Evolutionary conservation across 164 flowering plant genomes (phyloP).

Genomic region (Nymphaea colorata): DNA sequence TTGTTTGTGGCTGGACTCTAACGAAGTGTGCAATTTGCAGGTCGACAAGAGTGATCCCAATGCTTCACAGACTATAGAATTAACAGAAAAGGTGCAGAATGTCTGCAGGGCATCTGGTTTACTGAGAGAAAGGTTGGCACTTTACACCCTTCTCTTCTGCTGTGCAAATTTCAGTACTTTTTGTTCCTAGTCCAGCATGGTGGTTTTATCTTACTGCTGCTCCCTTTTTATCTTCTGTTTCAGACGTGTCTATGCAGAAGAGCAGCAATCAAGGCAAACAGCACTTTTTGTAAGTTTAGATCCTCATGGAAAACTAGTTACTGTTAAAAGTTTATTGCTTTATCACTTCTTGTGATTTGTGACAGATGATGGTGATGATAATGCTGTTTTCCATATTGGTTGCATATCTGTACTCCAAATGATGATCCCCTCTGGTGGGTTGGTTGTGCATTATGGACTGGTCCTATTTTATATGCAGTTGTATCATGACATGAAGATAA

Average conservation of each 20-base stretch:
- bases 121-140: constrained; percentile 4
- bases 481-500: not conserved
- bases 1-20: too few relatives aligned
- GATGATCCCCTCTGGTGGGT: not conserved
- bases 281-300: not conserved
- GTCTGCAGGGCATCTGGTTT: constrained; percentile 2
- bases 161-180: not conserved
- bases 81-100: not conserved
- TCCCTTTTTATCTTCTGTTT: not conserved
- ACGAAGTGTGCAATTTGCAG: constrained; percentile 17
- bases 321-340: not conserved
- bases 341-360: not conserved
- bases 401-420: constrained; percentile 24
- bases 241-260: not conserved
- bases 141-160: not conserved
- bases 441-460: not conserved
- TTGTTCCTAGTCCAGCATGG: not conserved
- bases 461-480: not conserved
- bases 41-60: not conserved
- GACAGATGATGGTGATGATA: constrained; percentile 31
- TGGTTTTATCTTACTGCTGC: too few relatives aligned
- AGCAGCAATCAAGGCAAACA: not conserved
- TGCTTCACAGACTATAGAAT: not conserved
- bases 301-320: not conserved
- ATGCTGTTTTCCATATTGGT: constrained; percentile 30